phyloP scores from a whole-genome alignment of 495 filamentous ascomycete species.

The Aspergillus nanangensis region DNA sequence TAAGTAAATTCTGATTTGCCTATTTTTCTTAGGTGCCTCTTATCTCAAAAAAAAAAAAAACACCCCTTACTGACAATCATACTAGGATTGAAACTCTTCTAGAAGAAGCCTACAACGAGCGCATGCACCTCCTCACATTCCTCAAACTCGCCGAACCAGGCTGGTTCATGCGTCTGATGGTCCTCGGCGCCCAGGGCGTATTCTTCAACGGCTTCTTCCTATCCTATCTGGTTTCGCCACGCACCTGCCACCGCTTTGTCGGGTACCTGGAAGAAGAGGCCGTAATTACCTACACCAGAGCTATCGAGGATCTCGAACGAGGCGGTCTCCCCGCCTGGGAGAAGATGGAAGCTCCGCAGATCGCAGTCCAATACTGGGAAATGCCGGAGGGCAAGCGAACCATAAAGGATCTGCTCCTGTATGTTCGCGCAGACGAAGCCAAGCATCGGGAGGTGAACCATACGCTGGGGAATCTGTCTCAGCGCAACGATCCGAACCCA shows the following conservation, averaged over 20 bases:
- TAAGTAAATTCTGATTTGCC: too few relatives aligned
- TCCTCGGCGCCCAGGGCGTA: conserved; percentile 77
- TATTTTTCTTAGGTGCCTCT: too few relatives aligned
- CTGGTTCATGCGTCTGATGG: conserved; percentile 82
- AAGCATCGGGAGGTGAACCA: conserved; percentile 98
- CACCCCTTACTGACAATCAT: not conserved
- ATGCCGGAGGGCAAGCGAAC: conserved; percentile 81
- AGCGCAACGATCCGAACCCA: conserved; percentile 83
- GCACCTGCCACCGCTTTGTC: conserved; percentile 91
- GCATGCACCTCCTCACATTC: conserved; percentile 95
- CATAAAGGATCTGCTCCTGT: conserved; percentile 82
- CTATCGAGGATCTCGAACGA: conserved; percentile 78
- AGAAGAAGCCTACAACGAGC: conserved; percentile 92
- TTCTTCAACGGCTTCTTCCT: conserved; percentile 96
- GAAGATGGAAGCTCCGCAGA: conserved; percentile 73
- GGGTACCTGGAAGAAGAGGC: conserved; percentile 97
- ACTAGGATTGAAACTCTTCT: conserved; percentile 84
- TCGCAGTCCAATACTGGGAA: conserved; percentile 86
- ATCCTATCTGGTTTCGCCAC: conserved; percentile 81
- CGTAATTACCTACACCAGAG: conserved; percentile 88
- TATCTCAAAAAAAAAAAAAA: too few relatives aligned
- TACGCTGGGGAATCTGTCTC: conserved; percentile 79
- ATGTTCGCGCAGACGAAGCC: conserved; percentile 92
- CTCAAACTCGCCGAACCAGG: conserved; percentile 88
- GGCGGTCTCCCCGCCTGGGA: conserved; percentile 82